phyloP scores from a whole-genome alignment of 2,329 filamentous ascomycete genomes.

The Pyrenophora tritici-repentis region DNA sequence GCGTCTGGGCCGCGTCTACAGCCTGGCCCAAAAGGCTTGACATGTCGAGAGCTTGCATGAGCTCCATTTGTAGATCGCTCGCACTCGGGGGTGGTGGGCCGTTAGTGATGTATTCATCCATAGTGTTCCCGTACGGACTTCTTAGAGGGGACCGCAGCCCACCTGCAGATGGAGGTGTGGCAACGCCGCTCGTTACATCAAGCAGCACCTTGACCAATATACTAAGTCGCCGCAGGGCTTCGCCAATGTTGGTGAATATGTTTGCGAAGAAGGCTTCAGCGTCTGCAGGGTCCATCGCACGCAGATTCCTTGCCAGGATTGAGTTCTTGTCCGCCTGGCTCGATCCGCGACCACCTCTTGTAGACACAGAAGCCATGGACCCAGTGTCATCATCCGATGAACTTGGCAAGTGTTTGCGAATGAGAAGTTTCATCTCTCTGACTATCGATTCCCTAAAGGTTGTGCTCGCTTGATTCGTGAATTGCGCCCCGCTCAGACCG shows the following conservation, averaged over 20 bases:
- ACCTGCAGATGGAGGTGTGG: slow-evolving; percentile 50
- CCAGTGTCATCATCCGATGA: slow-evolving; percentile 93
- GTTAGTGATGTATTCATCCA: slow-evolving; percentile 49
- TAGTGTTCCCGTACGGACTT: slow-evolving; percentile 51
- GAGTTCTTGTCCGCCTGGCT: slow-evolving; percentile 89
- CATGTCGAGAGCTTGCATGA: slow-evolving; percentile 77
- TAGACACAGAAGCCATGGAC: slow-evolving; percentile 85
- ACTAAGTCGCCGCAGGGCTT: slow-evolving; percentile 81
- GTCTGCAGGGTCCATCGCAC: slow-evolving; percentile 80
- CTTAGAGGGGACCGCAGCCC: slow-evolving; percentile 54
- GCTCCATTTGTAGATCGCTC: slow-evolving; percentile 66
- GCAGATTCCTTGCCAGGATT: slow-evolving; percentile 83
- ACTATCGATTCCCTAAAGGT: slow-evolving; percentile 83
- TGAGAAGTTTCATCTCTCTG: slow-evolving; percentile 83
- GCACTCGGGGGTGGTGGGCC: slow-evolving; percentile 19
- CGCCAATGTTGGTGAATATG: slow-evolving; percentile 85
- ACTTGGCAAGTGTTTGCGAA: slow-evolving; percentile 83
- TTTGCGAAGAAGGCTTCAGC: slow-evolving; percentile 81
- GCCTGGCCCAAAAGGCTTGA: slow-evolving; percentile 78
- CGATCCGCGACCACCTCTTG: slow-evolving; percentile 66
- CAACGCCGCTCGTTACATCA: slow-evolving; percentile 82
- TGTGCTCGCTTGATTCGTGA: slow-evolving; percentile 79
- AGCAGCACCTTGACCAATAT: slow-evolving; percentile 94
- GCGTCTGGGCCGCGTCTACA: slow-evolving; percentile 76
- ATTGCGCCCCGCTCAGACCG: slow-evolving; percentile 80